Evolutionary conservation across 1,284 basidiomycete species (phyloP).

Genomic region (Schizophyllum commune): DNA sequence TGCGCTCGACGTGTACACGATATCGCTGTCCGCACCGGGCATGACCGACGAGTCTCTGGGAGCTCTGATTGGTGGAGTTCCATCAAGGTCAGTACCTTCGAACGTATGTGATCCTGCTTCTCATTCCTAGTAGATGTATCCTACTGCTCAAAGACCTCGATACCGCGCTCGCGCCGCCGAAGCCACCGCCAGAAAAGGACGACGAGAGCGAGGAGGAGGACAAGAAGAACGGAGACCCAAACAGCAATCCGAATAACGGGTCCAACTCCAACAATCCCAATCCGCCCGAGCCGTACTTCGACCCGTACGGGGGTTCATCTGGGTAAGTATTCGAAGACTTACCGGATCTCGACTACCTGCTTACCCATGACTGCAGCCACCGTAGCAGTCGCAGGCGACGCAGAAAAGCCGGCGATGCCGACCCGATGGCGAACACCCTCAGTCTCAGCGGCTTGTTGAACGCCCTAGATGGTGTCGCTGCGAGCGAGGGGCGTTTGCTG

Average conservation of each 20-base stretch:
- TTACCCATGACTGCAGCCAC: background rate
- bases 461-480: slow-evolving; percentile 81
- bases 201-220: slow-evolving; percentile 28
- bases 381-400: slow-evolving; percentile 21
- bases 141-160: slow-evolving; percentile 80
- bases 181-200: slow-evolving; percentile 48
- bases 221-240: slow-evolving; percentile 16
- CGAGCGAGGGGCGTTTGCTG: slow-evolving; percentile 73
- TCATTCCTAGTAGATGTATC: slow-evolving; percentile 43
- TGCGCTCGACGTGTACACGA: slow-evolving; percentile 63
- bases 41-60: slow-evolving; percentile 64
- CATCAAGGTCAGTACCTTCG: slow-evolving; percentile 20
- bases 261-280: slow-evolving; percentile 2
- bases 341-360: background rate
- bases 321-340: background rate
- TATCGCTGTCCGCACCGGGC: slow-evolving; percentile 40
- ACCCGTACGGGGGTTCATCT: background rate
- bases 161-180: slow-evolving; percentile 72
- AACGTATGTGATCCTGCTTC: too few relatives aligned
- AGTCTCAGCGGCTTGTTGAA: slow-evolving; percentile 77
- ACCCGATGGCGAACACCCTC: slow-evolving; percentile 66
- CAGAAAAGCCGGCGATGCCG: slow-evolving; percentile 41
- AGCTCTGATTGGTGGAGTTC: slow-evolving; percentile 74
- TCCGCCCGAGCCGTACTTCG: background rate
- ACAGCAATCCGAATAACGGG: slow-evolving; percentile 25